Evolutionary conservation across 805 yeast genomes (phyloP).

Genomic region (Cyberlindnera subsufficiens): DNA sequence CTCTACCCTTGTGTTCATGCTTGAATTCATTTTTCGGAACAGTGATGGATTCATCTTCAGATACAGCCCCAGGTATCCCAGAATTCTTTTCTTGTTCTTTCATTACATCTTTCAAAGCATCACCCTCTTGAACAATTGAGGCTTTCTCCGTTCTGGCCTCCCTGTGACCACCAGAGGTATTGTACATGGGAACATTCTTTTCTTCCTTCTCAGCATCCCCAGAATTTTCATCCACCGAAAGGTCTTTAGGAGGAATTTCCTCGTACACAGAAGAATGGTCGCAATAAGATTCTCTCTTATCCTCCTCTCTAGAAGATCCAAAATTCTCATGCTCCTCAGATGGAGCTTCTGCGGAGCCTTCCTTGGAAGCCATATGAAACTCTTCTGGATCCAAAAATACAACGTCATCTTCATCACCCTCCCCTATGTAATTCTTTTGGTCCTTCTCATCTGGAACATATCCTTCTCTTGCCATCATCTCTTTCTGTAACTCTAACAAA

Average conservation of each 20-base stretch:
- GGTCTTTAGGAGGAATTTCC: too few species aligned
- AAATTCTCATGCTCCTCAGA: background rate
- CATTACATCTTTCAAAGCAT: too few species aligned
- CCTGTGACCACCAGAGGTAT: too few species aligned
- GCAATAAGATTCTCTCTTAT: too few species aligned
- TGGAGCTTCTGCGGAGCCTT: background rate
- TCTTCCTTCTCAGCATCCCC: background rate
- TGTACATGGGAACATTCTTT: background rate
- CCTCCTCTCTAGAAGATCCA: too few species aligned
- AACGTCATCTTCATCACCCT: slow-evolving; percentile 7
- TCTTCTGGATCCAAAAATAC: slow-evolving; percentile 9
- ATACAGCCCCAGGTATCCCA: background rate
- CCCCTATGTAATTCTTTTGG: too few species aligned
- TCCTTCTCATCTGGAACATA: slow-evolving; percentile 9
- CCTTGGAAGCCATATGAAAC: slow-evolving; percentile 1
- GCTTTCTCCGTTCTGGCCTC: too few species aligned
- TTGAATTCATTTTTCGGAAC: background rate
- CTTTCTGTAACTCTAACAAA: slow-evolving; percentile 16
- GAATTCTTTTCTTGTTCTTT: background rate
- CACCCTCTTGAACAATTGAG: too few species aligned
- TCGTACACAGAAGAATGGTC: too few species aligned
- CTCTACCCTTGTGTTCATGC: too few species aligned
- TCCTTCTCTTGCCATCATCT: slow-evolving; percentile 8
- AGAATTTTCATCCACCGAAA: background rate
- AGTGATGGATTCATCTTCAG: background rate